Evolutionary conservation across 805 yeast species (phyloP).

Genomic region (Pichia nakasei): DNA sequence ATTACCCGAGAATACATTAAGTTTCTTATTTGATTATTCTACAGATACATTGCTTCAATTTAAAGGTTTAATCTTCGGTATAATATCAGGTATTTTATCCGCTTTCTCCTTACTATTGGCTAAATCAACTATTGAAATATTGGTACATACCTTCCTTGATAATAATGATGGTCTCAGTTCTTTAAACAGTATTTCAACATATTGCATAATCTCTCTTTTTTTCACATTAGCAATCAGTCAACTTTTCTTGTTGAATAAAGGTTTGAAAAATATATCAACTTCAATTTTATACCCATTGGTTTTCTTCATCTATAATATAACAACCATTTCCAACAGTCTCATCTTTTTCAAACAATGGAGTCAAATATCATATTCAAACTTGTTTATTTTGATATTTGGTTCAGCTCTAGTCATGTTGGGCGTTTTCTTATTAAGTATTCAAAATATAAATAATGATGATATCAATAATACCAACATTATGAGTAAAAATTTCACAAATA

Average conservation of each 20-base stretch:
- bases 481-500: too few species aligned
- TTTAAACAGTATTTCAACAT: constrained; percentile 34
- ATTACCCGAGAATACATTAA: not conserved
- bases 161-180: constrained; percentile 22
- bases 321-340: constrained; percentile 58
- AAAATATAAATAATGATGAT: constrained; percentile 19
- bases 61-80: constrained; percentile 58
- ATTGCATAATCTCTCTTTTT: constrained; percentile 46
- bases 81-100: constrained; percentile 65
- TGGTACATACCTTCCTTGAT: constrained; percentile 36
- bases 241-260: constrained; percentile 63
- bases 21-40: not conserved
- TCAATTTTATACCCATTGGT: constrained; percentile 77
- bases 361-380: constrained; percentile 26
- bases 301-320: constrained; percentile 72
- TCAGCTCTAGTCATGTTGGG: constrained; percentile 52
- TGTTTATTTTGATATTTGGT: constrained; percentile 36
- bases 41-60: constrained; percentile 16
- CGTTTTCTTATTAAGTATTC: constrained; percentile 58
- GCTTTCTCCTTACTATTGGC: constrained; percentile 83
- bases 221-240: constrained; percentile 61
- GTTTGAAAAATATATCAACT: constrained; percentile 61
- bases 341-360: constrained; percentile 47
- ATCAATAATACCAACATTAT: not conserved
- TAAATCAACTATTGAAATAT: constrained; percentile 69